Conservation (phyloP, 768 basidiomycete species). For the Cubamyces sp. region DNA sequence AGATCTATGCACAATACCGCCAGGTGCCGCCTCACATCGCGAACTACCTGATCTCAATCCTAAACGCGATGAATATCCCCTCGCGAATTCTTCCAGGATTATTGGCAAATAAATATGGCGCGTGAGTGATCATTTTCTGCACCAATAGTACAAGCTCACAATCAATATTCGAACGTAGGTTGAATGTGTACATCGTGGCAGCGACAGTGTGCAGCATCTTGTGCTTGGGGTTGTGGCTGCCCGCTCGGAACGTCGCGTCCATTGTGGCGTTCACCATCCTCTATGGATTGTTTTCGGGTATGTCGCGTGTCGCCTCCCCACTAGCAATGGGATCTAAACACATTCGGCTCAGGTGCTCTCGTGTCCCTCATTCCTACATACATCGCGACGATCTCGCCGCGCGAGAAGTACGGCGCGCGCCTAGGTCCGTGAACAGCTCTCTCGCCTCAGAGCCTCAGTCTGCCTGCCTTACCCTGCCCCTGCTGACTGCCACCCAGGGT, state of each 20-base stretch:
- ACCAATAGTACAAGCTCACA: background rate
- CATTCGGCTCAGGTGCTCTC: constrained; percentile 28
- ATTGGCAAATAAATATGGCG: constrained; percentile 34
- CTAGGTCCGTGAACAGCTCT: constrained; percentile 29
- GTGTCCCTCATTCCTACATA: constrained; percentile 36
- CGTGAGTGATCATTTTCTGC: constrained; percentile 22
- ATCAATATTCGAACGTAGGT: constrained; percentile 21
- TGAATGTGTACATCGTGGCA: constrained; percentile 36
- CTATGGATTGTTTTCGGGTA: constrained; percentile 38
- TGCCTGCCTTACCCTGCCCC: no score
- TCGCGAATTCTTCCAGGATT: constrained; percentile 36
- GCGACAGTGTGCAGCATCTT: constrained; percentile 32
- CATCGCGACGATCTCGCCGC: constrained; percentile 35
- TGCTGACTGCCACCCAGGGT: constrained; percentile 24
- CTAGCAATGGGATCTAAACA: background rate
- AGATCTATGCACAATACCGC: constrained; percentile 33
- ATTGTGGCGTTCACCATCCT: constrained; percentile 36
- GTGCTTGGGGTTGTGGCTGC: constrained; percentile 36
- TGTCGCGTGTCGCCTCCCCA: background rate
- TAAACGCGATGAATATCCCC: constrained; percentile 37
- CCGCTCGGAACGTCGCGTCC: constrained; percentile 28
- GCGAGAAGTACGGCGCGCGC: constrained; percentile 36
- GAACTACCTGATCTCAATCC: constrained; percentile 37
- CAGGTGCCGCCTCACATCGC: constrained; percentile 29
- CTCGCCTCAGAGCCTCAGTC: background rate